phyloP scores from a whole-genome alignment of 2,329 filamentous ascomycete genomes.

The Fusarium caatingaense region DNA sequence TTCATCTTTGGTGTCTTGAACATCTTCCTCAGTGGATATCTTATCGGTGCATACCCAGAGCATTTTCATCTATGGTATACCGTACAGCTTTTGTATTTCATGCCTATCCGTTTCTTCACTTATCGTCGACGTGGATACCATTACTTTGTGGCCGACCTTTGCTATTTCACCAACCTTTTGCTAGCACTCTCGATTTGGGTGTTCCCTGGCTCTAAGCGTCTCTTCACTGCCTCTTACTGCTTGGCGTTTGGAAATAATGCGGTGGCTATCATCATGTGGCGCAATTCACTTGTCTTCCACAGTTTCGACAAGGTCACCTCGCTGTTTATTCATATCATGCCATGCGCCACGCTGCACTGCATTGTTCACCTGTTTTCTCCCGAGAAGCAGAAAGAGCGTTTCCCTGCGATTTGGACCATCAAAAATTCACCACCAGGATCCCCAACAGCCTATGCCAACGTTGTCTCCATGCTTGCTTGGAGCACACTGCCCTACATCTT shows the following conservation, averaged over 20 bases:
- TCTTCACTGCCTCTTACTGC: slow-evolving; percentile 93
- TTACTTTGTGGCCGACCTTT: slow-evolving; percentile 96
- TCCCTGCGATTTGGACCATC: slow-evolving; percentile 88
- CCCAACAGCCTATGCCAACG: slow-evolving; percentile 79
- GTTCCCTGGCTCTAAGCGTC: slow-evolving; percentile 88
- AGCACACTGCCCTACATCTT: slow-evolving; percentile 90
- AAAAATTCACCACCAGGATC: slow-evolving; percentile 76
- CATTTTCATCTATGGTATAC: slow-evolving; percentile 96
- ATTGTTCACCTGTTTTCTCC: slow-evolving; percentile 83
- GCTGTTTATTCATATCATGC: slow-evolving; percentile 99
- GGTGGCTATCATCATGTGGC: slow-evolving; percentile 98
- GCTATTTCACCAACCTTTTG: slow-evolving; percentile 97
- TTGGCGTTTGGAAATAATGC: slow-evolving; percentile 97
- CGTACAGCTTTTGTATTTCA: slow-evolving; percentile 88
- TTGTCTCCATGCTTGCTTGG: slow-evolving; percentile 91
- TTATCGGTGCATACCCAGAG: slow-evolving; percentile 86
- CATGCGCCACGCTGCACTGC: slow-evolving; percentile 91
- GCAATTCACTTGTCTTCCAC: slow-evolving; percentile 98
- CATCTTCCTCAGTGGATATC: slow-evolving; percentile 94
- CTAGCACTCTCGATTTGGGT: slow-evolving; percentile 86
- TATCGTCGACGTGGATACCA: slow-evolving; percentile 94
- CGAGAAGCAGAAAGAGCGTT: slow-evolving; percentile 73
- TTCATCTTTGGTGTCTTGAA: slow-evolving; percentile 98
- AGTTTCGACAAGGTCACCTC: slow-evolving; percentile 98
- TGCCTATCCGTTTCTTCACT: slow-evolving; percentile 93